Evolutionary conservation across 306 rosid genomes (phyloP), one percentile per base, ranked within the genome.

Genomic region (Ormosia semicastrata): DNA sequence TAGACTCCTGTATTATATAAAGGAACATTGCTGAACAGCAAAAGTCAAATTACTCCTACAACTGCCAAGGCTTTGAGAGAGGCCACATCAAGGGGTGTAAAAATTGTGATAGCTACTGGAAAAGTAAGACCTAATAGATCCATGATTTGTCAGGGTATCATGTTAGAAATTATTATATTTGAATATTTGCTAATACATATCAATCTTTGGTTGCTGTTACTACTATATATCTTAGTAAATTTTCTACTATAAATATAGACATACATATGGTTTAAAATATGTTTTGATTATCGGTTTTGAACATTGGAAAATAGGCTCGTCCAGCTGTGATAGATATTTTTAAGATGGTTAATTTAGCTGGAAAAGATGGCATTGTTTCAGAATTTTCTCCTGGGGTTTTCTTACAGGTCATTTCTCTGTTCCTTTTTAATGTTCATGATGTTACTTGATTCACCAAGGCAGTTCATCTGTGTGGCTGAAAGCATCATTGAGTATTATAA

Each of bases 41-140:
- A 88, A 86, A 88, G 97, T 85, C 97, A 85, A 87, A 79, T 95
- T 84, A 73, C 89, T 82, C 66, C 90, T 59, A 56, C 89, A 57
- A 95, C 91, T 79, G 88, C 76, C 75, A 82, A 77, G 84, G 99
- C 97, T 77, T 73, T 95, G 85, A 90, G 85, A 85, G 98, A 93
- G 81, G 99, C 90, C 40, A 59, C 85, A 49, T 86, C 87, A 40
- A 93, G 94, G 87, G 99, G 98, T 82, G 93, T 93, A 82, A 92
- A 95, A 84, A 86, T 95, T 87, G 94, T 95, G 80, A 90, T 95
- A 73, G 99, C 99, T 83, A 95, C 99, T 0, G 99, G 99, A 82
- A 95, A 95, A 88, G 98, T 95, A 89, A 84, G 94, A 65, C 17
- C 49, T 17, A 47, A 11, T 84, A 44, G 67, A 80, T 33, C 54